Base-by-base conservation (phyloP, 2,329 filamentous ascomycete genomes). In the Aaosphaeria arxii region DNA sequence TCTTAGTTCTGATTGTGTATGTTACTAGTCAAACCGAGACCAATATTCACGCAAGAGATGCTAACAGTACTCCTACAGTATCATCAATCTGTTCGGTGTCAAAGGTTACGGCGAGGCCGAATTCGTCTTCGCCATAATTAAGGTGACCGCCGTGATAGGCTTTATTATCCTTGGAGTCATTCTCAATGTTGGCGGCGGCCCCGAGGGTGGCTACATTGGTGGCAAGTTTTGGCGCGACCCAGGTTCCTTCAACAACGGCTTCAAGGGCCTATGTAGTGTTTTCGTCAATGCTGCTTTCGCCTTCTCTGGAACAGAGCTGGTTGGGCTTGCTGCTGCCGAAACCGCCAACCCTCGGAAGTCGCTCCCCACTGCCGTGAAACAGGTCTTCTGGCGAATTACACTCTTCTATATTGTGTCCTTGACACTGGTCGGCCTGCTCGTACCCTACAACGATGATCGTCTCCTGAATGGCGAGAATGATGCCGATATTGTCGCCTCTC, bases 351-450 rank as follows among this genome's bases (percentile, higher is more conserved):
- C 88, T 4, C 80, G 87, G 52, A 90, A 95, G 69, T 90, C 88
- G 2, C 78, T 97, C 0, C 92, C 92, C 0, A 92, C 86, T 0
- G 92, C 92, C 28, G 85, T 95, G 63, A 95, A 95, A 72, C 91
- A 96, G 71, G 91, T 96, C 39, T 96, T 96, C 72, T 96, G 91
- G 91, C 86, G 91, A 62, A 95, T 96, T 63, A 84, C 85, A 4
- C 78, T 64, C 24, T 96, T 96, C 75, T 96, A 96, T 73, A 79
- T 96, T 43, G 84, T 95, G 32, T 88, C 88, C 1, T 79, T 96
- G 7, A 83, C 84, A 4, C 75, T 96, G 4, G 84, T 96, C 48
- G 90, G 92, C 29, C 78, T 96, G 1, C 77, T 96, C 3, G 89
- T 96, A 0, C 87, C 86, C 0, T 91, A 87, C 67, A 74, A 81